phyloP scores from a whole-genome alignment of 495 filamentous ascomycete genomes.

The Penicillium daleae region DNA sequence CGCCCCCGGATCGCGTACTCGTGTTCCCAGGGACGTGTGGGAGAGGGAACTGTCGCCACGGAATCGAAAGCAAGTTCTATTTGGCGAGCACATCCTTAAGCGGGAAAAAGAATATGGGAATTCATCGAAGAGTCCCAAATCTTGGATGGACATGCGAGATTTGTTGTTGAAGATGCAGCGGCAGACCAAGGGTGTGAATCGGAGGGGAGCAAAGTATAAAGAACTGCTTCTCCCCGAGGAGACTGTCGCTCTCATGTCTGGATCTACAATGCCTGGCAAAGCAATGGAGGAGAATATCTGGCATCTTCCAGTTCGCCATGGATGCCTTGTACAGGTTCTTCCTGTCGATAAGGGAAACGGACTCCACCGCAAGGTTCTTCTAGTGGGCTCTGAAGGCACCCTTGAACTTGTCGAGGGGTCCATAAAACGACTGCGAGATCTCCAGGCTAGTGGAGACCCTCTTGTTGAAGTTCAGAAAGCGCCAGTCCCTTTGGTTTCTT shows the following conservation, averaged over 20 bases:
- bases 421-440: constrained; percentile 26
- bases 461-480: constrained; percentile 38
- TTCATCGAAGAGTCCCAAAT: neutral
- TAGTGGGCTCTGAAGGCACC: constrained; percentile 40
- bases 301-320: constrained; percentile 40
- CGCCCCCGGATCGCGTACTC: constrained; percentile 3
- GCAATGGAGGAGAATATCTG: constrained; percentile 44
- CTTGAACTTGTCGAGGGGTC: constrained; percentile 35
- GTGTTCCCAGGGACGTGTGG: neutral
- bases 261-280: constrained; percentile 25
- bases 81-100: constrained; percentile 23
- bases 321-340: constrained; percentile 45
- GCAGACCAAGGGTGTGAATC: constrained; percentile 12
- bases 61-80: constrained; percentile 38
- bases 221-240: constrained; percentile 46
- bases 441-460: constrained; percentile 36
- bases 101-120: constrained; percentile 9
- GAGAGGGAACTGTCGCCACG: constrained; percentile 20
- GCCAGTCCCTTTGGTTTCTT: constrained; percentile 35
- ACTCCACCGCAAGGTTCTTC: constrained; percentile 37
- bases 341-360: constrained; percentile 38
- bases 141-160: constrained; percentile 35
- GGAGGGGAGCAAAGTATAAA: constrained; percentile 24
- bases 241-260: constrained; percentile 40
- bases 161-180: constrained; percentile 30